A percentile compares a stretch with the other conserved stretches of the same genome.
Evolutionary conservation across 2,329 filamentous ascomycete species (phyloP).

Genomic region (Anisogramma anomala): DNA sequence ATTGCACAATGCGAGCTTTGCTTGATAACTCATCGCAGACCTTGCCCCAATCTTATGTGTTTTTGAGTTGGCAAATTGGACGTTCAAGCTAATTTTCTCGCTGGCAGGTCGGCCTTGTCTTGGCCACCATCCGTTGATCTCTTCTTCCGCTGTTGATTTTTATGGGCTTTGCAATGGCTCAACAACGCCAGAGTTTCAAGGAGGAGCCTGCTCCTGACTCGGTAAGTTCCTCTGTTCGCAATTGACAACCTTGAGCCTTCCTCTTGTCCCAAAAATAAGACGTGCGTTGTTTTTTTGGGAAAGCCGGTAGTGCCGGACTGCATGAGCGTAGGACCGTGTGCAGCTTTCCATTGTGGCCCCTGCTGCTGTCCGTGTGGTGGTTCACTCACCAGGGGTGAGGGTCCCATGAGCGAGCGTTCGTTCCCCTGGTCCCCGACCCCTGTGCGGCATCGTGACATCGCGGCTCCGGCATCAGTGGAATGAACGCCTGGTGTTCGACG

Average conservation of each 20-base stretch:
- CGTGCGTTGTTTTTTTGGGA: neutral
- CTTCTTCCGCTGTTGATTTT: neutral
- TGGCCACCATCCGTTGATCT: neutral
- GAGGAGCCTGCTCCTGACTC: slow-evolving; percentile 30
- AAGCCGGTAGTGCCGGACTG: slow-evolving; percentile 8
- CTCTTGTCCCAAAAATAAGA: neutral
- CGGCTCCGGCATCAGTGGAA: neutral
- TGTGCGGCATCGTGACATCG: slow-evolving; percentile 1
- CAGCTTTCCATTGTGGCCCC: neutral
- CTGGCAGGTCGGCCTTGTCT: neutral
- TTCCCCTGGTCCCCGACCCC: neutral
- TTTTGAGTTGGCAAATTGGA: neutral
- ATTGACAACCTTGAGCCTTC: neutral
- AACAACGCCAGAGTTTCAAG: slow-evolving; percentile 34
- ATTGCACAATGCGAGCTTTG: no score
- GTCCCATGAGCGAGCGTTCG: neutral
- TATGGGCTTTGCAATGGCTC: slow-evolving; percentile 36
- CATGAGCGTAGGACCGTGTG: neutral
- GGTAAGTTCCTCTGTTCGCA: slow-evolving; percentile 23
- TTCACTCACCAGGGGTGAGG: no score
- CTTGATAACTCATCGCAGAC: no score
- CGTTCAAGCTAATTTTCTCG: neutral
- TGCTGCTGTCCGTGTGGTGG: neutral
- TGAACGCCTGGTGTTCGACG: slow-evolving; percentile 18
- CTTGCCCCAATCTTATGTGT: no score